These are phyloP conservation scores for Xerocomellus intermedius DNA, from an alignment of 768 basidiomycete species.

Conservation along the genomic window DNA sequence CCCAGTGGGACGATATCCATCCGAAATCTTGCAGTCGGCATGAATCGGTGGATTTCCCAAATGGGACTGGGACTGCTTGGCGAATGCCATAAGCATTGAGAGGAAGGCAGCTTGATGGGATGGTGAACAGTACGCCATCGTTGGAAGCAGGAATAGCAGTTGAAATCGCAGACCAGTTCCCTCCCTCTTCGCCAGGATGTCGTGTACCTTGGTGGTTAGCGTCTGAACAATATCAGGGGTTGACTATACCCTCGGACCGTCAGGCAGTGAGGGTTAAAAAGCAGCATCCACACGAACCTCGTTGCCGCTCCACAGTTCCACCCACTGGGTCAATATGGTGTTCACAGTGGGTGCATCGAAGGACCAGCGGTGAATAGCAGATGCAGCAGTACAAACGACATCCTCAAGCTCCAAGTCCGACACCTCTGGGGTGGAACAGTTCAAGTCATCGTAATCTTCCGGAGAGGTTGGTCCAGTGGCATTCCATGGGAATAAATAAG, in stretches of 20 bases:
- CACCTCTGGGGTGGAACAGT: no score
- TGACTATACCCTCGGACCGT: not conserved
- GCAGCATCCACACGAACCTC: no score
- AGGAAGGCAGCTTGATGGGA: slow-evolving; percentile 10
- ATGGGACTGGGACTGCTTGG: slow-evolving; percentile 1
- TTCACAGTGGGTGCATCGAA: not conserved
- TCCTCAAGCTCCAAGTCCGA: not conserved
- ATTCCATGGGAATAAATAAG: not conserved
- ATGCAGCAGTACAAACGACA: not conserved
- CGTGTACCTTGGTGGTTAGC: not conserved
- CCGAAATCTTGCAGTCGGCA: slow-evolving; percentile 3
- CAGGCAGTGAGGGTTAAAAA: no score
- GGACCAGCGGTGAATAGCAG: slow-evolving; percentile 1
- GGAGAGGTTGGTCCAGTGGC: not conserved
- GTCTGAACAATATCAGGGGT: not conserved
- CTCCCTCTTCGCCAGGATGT: not conserved
- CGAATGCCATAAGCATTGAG: slow-evolving; percentile 32
- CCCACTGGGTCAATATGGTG: not conserved
- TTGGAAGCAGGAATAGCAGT: not conserved
- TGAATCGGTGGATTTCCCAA: not conserved
- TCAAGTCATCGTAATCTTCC: not conserved
- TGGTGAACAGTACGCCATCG: slow-evolving; percentile 23
- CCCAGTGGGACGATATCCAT: slow-evolving; percentile 10
- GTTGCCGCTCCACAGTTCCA: not conserved
- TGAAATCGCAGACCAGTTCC: not conserved